phyloP scores from a whole-genome alignment of 1,139 yeast genomes.

The Taphrina deformans region DNA sequence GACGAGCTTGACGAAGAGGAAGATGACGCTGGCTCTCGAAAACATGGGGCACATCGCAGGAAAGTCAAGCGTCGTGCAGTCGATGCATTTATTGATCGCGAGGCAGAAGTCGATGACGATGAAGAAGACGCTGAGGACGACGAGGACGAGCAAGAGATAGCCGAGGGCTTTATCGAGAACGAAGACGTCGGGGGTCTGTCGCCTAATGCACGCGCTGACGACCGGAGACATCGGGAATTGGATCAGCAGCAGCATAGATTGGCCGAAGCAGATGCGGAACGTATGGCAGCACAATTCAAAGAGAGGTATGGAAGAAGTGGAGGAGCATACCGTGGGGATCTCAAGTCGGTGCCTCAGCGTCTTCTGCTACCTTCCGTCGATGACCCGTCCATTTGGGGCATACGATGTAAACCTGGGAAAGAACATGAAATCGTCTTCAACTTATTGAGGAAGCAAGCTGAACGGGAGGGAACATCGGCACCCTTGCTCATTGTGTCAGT shows the following conservation, averaged over 20 bases:
- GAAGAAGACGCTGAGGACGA: slow-evolving; percentile 95
- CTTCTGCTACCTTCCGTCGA: slow-evolving; percentile 90
- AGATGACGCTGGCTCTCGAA: slow-evolving; percentile 44
- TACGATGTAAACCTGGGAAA: slow-evolving; percentile 87
- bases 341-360: slow-evolving; percentile 88
- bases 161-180: slow-evolving; percentile 53
- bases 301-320: slow-evolving; percentile 90
- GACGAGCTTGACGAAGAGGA: slow-evolving; percentile 37
- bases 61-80: slow-evolving; percentile 66
- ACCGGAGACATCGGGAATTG: slow-evolving; percentile 82
- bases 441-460: slow-evolving; percentile 72
- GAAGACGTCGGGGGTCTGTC: slow-evolving; percentile 55
- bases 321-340: slow-evolving; percentile 82
- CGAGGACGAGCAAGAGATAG: slow-evolving; percentile 81
- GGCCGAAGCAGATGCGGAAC: slow-evolving; percentile 93
- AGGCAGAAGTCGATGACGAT: slow-evolving; percentile 98
- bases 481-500: slow-evolving; percentile 82
- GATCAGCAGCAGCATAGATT: slow-evolving; percentile 87
- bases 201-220: slow-evolving; percentile 48
- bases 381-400: slow-evolving; percentile 95
- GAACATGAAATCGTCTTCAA: slow-evolving; percentile 89
- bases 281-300: slow-evolving; percentile 85
- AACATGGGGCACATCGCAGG: slow-evolving; percentile 49
- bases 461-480: slow-evolving; percentile 60
- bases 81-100: slow-evolving; percentile 94